Evolutionary conservation across 2,329 filamentous ascomycete species (phyloP), one percentile per base, ranked within the genome.

Genomic region (Metarhizium album): DNA sequence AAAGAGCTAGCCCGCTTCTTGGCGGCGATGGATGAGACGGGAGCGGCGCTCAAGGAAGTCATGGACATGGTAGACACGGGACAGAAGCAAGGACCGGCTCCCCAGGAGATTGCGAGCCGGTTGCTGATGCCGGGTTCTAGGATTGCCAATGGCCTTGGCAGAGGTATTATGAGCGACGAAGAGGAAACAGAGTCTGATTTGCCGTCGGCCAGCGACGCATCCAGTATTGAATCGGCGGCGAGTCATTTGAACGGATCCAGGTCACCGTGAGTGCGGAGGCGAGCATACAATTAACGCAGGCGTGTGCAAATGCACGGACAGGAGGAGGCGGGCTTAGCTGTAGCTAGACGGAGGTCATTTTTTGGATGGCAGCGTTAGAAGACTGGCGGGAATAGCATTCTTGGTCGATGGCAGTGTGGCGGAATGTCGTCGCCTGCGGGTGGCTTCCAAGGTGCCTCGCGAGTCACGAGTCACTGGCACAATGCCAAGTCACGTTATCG

Each of bases 1-100:
- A 93, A 90, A 60, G 93, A 98, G 66, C 75, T 98, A 27, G 90
- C 93, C 11, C 77, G 91, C n/a, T 98, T 98, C 67, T 71, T 98
- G 51, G 90, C 94, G 45, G 91, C 91, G 4, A 82, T 98, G 60
- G 93, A 98, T 62, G 84, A 88, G 57, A 86, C 83, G 14, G 93
- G 93, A 0, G 82, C 84, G 57, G 91, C 87, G 43, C 73, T 98
- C 46, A 74, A 80, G 49, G 80, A 84, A 59, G 86, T 86, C 2
- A 75, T 94, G 66, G 78, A 80, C 57, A 73, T 81, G 66, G 78
- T 82, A 6, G 76, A 79, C 46, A 64, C 70, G 37, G 53, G 53
- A 8, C 47, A 61, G 22, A 67, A 63, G 48, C 64, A 67, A 45
- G 65, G 66, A 20, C 22, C 6, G 29, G 51, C 55, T 7, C 54